These are phyloP conservation scores for Naganishia vishniacii DNA, from an alignment of 768 basidiomycete species.

Conservation along the genomic window DNA sequence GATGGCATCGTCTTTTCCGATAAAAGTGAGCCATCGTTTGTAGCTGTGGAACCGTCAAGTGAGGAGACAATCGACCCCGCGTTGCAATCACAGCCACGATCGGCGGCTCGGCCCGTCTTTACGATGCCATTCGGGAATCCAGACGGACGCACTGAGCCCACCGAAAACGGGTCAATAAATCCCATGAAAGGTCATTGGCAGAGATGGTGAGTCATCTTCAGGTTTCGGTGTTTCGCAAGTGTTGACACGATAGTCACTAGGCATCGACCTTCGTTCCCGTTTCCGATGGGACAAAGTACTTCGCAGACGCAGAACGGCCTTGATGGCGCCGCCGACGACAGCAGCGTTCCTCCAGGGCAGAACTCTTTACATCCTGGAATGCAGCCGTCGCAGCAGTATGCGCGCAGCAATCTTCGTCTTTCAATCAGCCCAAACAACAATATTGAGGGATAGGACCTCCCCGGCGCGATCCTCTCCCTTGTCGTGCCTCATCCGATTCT, in stretches of 20 bases:
- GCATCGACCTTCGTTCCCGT: conserved; percentile 48
- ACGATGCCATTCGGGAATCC: conserved; percentile 17
- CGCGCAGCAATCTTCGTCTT: neutral
- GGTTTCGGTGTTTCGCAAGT: neutral
- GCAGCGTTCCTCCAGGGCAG: neutral
- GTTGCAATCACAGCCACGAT: neutral
- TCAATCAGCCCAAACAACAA: conserved; percentile 1
- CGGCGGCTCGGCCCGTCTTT: conserved; percentile 28
- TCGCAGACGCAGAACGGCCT: conserved; percentile 1
- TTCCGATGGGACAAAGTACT: conserved; percentile 29
- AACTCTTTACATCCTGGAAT: conserved; percentile 4
- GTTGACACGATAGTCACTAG: conserved; percentile 26
- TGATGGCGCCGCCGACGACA: neutral
- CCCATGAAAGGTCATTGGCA: conserved; percentile 30
- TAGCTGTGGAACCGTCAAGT: neutral
- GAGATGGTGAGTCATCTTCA: conserved; percentile 13
- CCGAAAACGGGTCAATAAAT: neutral
- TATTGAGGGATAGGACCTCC: neutral
- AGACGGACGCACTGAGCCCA: neutral
- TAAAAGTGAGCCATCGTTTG: neutral
- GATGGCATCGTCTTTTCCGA: conserved; percentile 13
- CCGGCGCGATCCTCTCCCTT: no score
- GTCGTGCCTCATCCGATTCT: no score
- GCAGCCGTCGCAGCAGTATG: neutral
- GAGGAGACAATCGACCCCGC: neutral